A percentile compares a stretch with the other conserved stretches of the same genome.
Evolutionary conservation across 1,284 basidiomycete species (phyloP).

Genomic region (Ceratobasidium theobromae): DNA sequence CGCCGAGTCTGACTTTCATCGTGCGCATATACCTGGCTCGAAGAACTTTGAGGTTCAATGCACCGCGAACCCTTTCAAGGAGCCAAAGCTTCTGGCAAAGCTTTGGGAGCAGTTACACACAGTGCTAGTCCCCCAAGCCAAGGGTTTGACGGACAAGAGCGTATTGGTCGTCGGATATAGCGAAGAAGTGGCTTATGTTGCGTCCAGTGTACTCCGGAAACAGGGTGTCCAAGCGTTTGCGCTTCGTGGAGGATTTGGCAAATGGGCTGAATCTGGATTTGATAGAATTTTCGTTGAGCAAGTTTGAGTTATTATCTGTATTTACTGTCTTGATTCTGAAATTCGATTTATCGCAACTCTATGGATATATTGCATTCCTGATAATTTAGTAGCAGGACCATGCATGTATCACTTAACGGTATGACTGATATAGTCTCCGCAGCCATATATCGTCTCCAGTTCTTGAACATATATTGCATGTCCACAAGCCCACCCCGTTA

Average conservation of each 20-base stretch:
- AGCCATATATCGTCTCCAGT: too few species aligned
- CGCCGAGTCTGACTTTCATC: background rate
- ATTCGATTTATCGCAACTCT: too few species aligned
- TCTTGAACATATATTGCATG: too few species aligned
- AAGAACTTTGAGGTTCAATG: background rate
- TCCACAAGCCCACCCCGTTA: too few species aligned
- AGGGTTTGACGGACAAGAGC: background rate
- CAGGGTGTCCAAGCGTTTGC: slow-evolving; percentile 2
- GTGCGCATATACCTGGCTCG: background rate
- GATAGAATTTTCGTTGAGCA: background rate
- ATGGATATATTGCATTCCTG: too few species aligned
- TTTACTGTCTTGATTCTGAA: too few species aligned
- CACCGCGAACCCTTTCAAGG: slow-evolving; percentile 1
- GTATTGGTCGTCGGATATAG: background rate
- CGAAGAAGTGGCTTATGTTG: background rate
- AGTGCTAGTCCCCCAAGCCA: background rate
- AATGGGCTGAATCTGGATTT: background rate
- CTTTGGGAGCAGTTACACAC: background rate
- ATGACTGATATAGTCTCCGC: too few species aligned
- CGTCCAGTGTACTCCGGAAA: background rate
- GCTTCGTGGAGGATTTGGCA: background rate
- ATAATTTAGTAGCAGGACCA: too few species aligned
- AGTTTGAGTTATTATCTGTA: too few species aligned
- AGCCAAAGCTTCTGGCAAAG: background rate
- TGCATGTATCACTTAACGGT: too few species aligned